Conservation (phyloP, 192 early-diverging fungal species). For the Backusella morwellensis region DNA sequence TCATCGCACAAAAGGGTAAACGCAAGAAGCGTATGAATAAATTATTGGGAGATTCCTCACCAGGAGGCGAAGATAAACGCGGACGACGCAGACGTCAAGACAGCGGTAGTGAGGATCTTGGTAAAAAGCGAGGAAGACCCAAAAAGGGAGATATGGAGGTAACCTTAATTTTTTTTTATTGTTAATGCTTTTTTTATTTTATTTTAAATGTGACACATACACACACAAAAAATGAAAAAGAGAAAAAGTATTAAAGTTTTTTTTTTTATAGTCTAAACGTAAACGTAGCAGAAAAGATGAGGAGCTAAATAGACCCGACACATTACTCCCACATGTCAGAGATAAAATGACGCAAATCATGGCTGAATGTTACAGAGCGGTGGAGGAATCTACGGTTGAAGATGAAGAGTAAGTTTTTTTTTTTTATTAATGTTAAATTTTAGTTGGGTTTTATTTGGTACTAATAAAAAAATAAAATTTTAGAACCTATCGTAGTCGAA, state of each 20-base stretch:
- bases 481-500: slow-evolving; percentile 51
- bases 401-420: slow-evolving; percentile 37
- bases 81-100: slow-evolving; percentile 1
- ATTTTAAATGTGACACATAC: neutral
- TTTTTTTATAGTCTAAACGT: slow-evolving; percentile 6
- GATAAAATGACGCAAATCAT: slow-evolving; percentile 57
- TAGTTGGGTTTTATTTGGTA: slow-evolving; percentile 15
- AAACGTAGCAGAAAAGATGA: slow-evolving; percentile 17
- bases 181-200: neutral
- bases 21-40: slow-evolving; percentile 19
- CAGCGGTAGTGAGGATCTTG: neutral
- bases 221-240: neutral
- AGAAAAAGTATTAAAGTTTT: neutral
- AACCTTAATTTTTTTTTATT: neutral
- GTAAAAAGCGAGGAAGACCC: slow-evolving; percentile 18
- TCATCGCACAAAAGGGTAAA: slow-evolving; percentile 31
- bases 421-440: slow-evolving; percentile 16
- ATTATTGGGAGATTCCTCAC: neutral
- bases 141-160: slow-evolving; percentile 21
- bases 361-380: slow-evolving; percentile 54
- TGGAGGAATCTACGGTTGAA: slow-evolving; percentile 54
- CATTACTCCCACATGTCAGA: slow-evolving; percentile 47
- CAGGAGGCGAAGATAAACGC: neutral
- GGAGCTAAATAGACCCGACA: slow-evolving; percentile 41
- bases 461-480: neutral